Percentiles rank a stretch among this genome's conserved stretches.
These are phyloP conservation scores for Incumbomyces lentus DNA, from an alignment of 2,329 filamentous ascomycete genomes.

Conservation along the genomic window DNA sequence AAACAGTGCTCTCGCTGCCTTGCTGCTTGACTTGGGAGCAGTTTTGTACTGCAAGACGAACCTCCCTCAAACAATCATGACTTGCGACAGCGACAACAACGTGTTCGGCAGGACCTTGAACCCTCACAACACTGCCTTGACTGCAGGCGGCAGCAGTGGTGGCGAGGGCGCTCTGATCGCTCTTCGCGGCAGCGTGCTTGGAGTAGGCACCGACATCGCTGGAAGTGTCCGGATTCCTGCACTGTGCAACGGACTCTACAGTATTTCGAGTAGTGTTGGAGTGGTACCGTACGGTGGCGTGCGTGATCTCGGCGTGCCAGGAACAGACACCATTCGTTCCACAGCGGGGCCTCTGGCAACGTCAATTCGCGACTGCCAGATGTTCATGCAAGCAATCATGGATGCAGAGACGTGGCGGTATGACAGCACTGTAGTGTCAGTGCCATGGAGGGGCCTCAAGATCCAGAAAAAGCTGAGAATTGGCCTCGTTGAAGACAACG, in stretches of 20 bases:
- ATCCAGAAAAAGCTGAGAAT: slow-evolving; percentile 24
- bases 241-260: slow-evolving; percentile 41
- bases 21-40: slow-evolving; percentile 31
- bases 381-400: slow-evolving; percentile 25
- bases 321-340: slow-evolving; percentile 41
- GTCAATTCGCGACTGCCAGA: slow-evolving; percentile 9
- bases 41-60: slow-evolving; percentile 46
- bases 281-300: slow-evolving; percentile 43
- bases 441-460: slow-evolving; percentile 36
- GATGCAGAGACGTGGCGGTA: slow-evolving; percentile 34
- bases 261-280: slow-evolving; percentile 37
- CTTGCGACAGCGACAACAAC: slow-evolving; percentile 45
- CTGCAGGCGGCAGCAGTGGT: slow-evolving; percentile 54
- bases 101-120: slow-evolving; percentile 51
- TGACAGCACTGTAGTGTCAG: slow-evolving; percentile 39
- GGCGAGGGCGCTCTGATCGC: slow-evolving; percentile 52
- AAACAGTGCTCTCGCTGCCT: slow-evolving; percentile 21
- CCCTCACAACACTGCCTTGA: slow-evolving; percentile 49
- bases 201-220: slow-evolving; percentile 51
- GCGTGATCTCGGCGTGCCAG: slow-evolving; percentile 33
- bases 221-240: slow-evolving; percentile 38
- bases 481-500: slow-evolving; percentile 32
- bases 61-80: slow-evolving; percentile 40
- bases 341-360: slow-evolving; percentile 32
- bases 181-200: slow-evolving; percentile 48